Evolutionary conservation across 108 stramenopile species (phyloP).

Genomic region (Aurantiochytrium sp.): DNA sequence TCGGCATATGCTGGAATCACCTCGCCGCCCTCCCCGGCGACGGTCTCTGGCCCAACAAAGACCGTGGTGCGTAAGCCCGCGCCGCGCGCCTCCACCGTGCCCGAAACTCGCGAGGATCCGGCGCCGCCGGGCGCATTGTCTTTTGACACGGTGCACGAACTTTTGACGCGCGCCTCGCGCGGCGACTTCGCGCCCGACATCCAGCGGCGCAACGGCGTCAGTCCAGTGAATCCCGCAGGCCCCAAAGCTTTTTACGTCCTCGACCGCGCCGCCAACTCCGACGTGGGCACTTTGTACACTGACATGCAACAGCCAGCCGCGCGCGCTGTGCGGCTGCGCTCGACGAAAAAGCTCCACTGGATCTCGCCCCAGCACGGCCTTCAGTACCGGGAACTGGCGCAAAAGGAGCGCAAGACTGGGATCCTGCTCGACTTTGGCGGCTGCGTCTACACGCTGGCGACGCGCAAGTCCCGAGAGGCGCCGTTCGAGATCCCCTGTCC

Average conservation of each 20-base stretch:
- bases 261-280: background rate
- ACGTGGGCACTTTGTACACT: background rate
- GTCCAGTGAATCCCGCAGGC: background rate
- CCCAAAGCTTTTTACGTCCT: background rate
- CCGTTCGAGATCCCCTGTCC: background rate
- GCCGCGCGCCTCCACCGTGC: background rate
- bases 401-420: slow-evolving; percentile 31
- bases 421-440: background rate
- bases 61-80: background rate
- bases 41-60: background rate
- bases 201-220: background rate
- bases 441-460: background rate
- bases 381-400: background rate
- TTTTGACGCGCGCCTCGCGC: background rate
- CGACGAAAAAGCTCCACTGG: slow-evolving; percentile 22
- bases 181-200: background rate
- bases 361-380: background rate
- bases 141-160: background rate
- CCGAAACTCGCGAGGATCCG: background rate
- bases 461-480: background rate
- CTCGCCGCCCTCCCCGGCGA: background rate
- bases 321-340: background rate
- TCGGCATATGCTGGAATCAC: no score
- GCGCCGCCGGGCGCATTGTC: background rate
- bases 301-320: background rate